Percentiles rank a stretch among this genome's conserved stretches.
Conservation (phyloP, 768 basidiomycete genomes). For the Tephrocybe sp. region DNA sequence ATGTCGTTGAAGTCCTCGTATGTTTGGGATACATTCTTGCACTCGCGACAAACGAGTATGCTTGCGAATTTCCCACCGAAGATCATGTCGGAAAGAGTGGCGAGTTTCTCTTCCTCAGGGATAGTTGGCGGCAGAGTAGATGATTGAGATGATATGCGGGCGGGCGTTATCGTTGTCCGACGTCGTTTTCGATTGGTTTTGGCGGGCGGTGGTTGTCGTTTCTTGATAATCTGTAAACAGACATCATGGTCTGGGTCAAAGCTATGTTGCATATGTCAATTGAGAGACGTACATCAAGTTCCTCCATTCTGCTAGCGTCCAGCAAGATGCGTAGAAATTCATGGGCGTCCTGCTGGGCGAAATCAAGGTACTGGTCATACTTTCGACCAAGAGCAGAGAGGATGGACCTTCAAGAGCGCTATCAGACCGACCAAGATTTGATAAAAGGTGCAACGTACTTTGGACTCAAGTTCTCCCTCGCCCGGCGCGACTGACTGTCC, state of each 20-base stretch:
- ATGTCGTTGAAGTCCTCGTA: constrained; percentile 96
- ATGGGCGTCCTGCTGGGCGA: constrained; percentile 94
- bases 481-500: constrained; percentile 52
- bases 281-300: constrained; percentile 65
- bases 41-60: constrained; percentile 91
- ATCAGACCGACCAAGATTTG: not conserved
- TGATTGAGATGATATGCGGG: constrained; percentile 11
- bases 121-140: constrained; percentile 16
- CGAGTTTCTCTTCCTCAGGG: constrained; percentile 46
- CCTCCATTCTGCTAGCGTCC: constrained; percentile 94
- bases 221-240: constrained; percentile 69
- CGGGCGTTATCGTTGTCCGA: constrained; percentile 32
- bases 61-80: constrained; percentile 88
- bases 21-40: constrained; percentile 89
- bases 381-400: constrained; percentile 72
- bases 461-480: constrained; percentile 58
- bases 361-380: constrained; percentile 93
- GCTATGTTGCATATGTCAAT: not conserved
- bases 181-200: constrained; percentile 36
- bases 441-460: constrained; percentile 43
- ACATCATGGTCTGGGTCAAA: not conserved
- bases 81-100: constrained; percentile 83
- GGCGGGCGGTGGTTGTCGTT: constrained; percentile 48
- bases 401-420: constrained; percentile 44
- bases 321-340: constrained; percentile 88